These are phyloP conservation scores for Urostyla sp. DNA, from an alignment of 73 alveolate genomes.

Conservation along the genomic window DNA sequence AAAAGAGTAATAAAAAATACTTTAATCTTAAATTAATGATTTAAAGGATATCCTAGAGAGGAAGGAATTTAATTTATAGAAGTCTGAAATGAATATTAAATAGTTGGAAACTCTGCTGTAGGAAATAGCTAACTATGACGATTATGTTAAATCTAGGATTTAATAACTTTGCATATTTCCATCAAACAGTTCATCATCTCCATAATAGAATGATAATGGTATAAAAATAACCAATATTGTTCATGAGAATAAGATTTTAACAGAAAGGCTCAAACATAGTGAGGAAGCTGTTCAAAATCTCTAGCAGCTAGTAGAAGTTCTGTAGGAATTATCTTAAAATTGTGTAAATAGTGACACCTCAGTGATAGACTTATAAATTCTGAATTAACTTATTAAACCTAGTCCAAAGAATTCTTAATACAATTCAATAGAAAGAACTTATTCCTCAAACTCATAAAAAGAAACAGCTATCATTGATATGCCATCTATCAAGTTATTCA, in stretches of 20 bases:
- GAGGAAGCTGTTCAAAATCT: conserved; percentile 22
- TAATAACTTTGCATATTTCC: no score
- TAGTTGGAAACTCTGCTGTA: conserved; percentile 15
- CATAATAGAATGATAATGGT: not conserved
- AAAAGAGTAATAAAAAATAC: not conserved
- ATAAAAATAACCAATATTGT: conserved; percentile 25
- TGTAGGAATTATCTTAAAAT: conserved; percentile 17
- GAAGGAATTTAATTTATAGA: conserved; percentile 20
- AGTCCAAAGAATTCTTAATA: not conserved
- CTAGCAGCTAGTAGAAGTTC: conserved; percentile 22
- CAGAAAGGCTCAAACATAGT: not conserved
- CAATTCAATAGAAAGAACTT: not conserved
- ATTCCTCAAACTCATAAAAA: not conserved
- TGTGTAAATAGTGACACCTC: conserved; percentile 27
- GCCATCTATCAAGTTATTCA: conserved; percentile 31
- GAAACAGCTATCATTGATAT: conserved; percentile 13
- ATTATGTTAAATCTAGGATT: conserved; percentile 32
- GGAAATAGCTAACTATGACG: conserved; percentile 38
- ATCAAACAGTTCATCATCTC: not conserved
- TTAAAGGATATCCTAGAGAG: conserved; percentile 32
- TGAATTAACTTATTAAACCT: not conserved
- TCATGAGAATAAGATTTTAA: conserved; percentile 15
- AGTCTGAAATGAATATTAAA: conserved; percentile 19
- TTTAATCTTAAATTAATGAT: conserved; percentile 14
- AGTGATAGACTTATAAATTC: conserved; percentile 12